Evolutionary conservation across 352 stramenopile species (phyloP).

Genomic region (Phytopythium kandeliae): DNA sequence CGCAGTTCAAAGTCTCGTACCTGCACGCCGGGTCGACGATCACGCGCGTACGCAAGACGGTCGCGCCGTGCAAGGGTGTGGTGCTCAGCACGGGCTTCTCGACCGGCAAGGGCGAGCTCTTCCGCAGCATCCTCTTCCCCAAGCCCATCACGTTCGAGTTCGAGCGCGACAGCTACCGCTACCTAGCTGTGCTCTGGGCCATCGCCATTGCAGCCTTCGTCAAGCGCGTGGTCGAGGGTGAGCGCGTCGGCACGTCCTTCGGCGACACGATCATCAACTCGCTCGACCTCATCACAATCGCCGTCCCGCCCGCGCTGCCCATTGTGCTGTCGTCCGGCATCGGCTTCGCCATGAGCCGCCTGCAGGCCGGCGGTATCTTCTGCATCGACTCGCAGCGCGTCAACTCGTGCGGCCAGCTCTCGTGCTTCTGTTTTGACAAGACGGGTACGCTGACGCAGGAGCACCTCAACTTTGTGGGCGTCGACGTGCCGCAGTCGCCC

Average conservation of each 20-base stretch:
- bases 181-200: slow-evolving; percentile 23
- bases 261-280: slow-evolving; percentile 20
- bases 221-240: slow-evolving; percentile 20
- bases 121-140: slow-evolving; percentile 35
- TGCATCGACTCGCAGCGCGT: slow-evolving; percentile 61
- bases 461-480: slow-evolving; percentile 56
- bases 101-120: slow-evolving; percentile 35
- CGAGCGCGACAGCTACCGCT: slow-evolving; percentile 40
- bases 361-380: slow-evolving; percentile 44
- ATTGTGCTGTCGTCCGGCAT: slow-evolving; percentile 66
- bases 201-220: slow-evolving; percentile 27
- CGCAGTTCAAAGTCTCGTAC: slow-evolving; percentile 21
- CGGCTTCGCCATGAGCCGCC: slow-evolving; percentile 46
- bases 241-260: slow-evolving; percentile 11
- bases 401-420: slow-evolving; percentile 66
- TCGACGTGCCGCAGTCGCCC: slow-evolving; percentile 3
- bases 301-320: slow-evolving; percentile 38
- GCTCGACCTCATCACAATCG: slow-evolving; percentile 46
- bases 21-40: slow-evolving; percentile 28
- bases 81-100: slow-evolving; percentile 40
- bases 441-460: slow-evolving; percentile 80
- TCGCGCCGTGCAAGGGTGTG: slow-evolving; percentile 17
- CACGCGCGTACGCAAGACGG: slow-evolving; percentile 19
- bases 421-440: slow-evolving; percentile 77
- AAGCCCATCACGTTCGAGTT: slow-evolving; percentile 30